Evolutionary conservation across 345 rosid species (phyloP), one percentile per base, ranked within the genome.

Genomic region (Psidium friedrichsthalianum): DNA sequence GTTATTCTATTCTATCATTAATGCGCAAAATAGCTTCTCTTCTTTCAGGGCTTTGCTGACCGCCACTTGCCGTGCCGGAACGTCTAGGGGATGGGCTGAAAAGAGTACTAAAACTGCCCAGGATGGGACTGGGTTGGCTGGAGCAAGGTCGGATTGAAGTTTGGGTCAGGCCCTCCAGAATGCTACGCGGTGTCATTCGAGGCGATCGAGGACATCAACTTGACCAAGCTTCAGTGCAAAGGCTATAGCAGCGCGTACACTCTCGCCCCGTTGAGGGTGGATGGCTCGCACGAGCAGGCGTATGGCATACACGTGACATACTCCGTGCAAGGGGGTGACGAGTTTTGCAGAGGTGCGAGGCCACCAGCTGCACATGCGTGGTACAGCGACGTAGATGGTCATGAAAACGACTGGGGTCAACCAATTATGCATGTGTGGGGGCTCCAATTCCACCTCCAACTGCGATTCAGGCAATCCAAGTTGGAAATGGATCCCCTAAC

Each of bases 71-170:
- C 99, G 1, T 97, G 98, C 81, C 91, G 93, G 74, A 97, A 97
- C 49, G 94, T 97, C 40, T 95, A 98, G 2, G 98, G 98, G 1
- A 96, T 95, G 98, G 96, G 99, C 29, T 97, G 98, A 25, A 98
- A 95, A 88, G 98, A 95, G 51, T 96, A 96, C 87, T 93, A 92
- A 53, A 90, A 86, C 5, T 97, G 98, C 83, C 96, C 95, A 3
- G 95, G 93, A 0, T 97, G 99, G 99, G 89, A 57, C 32, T 64
- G 92, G 57, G 85, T 92, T 11, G 96, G 96, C 29, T 29, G 54
- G 80, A n/a, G 51, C 56, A 22, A 51, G 76, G 36, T 47, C 74
- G 74, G 87, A 12, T 69, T 90, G 2, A 54, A 55, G 44, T 90
- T 82, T 12, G 90, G 93, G n/a, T 85, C 92, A 3, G 92, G 94